Conservation (phyloP, 2,329 filamentous ascomycete genomes). For the Thielaviopsis musarum region DNA sequence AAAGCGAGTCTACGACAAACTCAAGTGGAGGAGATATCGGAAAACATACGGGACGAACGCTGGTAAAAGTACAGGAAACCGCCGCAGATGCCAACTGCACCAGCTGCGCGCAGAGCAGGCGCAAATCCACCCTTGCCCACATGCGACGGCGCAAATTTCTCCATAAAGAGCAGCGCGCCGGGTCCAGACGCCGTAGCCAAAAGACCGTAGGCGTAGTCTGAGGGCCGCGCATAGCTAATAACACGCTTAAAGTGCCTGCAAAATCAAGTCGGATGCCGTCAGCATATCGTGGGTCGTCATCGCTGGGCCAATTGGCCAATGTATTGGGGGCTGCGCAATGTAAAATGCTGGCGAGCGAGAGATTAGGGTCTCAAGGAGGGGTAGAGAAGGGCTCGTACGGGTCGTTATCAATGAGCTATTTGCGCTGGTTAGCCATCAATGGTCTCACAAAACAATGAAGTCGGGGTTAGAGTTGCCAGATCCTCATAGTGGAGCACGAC, state of each 20-base stretch:
- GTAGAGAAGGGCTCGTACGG: conserved; percentile 48
- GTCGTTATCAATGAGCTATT: conserved; percentile 94
- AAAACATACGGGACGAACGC: conserved; percentile 56
- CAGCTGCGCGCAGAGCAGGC: conserved; percentile 63
- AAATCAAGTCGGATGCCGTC: neutral
- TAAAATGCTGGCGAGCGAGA: neutral
- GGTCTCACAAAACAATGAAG: neutral
- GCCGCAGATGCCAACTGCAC: conserved; percentile 54
- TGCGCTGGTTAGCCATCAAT: conserved; percentile 11
- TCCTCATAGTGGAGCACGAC: neutral
- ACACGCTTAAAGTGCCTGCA: conserved; percentile 79
- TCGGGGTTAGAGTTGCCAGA: neutral
- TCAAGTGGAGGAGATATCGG: neutral
- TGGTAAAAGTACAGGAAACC: conserved; percentile 79
- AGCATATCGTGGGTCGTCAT: neutral
- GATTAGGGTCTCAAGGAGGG: neutral
- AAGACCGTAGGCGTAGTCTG: conserved; percentile 62
- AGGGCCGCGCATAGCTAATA: conserved; percentile 65
- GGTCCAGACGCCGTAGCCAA: conserved; percentile 57
- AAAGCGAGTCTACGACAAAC: neutral
- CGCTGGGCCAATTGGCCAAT: conserved; percentile 2
- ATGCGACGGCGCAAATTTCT: conserved; percentile 70
- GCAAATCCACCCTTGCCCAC: conserved; percentile 71
- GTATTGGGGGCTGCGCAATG: neutral
- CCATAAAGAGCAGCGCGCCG: conserved; percentile 57